Conservation (phyloP, 306 rosid species). For the Quercus engelmannii region DNA sequence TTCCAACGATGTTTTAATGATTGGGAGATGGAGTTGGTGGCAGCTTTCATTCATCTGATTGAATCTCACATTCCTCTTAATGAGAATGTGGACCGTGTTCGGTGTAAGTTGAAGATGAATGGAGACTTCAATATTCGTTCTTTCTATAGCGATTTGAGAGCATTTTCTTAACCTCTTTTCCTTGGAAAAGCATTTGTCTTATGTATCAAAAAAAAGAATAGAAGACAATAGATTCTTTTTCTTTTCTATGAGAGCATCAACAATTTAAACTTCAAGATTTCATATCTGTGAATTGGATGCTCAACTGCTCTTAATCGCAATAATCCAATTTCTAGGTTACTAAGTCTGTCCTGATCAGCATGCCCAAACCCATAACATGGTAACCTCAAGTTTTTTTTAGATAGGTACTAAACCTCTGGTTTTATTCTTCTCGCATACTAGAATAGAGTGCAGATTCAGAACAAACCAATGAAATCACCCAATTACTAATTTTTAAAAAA, state of each 20-base stretch:
- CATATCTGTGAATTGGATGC: neutral
- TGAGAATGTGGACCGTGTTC: too few relatives aligned
- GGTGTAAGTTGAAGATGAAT: too few relatives aligned
- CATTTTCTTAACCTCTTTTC: too few relatives aligned
- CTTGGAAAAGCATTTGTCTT: too few relatives aligned
- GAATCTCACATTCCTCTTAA: too few relatives aligned
- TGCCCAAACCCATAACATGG: neutral
- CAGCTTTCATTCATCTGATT: too few relatives aligned
- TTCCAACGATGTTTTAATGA: too few relatives aligned
- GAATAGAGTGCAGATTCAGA: neutral
- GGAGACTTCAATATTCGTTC: too few relatives aligned
- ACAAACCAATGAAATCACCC: neutral
- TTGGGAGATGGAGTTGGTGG: too few relatives aligned
- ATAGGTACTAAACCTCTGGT: neutral
- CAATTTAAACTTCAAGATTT: neutral
- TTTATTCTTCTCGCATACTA: neutral
- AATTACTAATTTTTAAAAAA: neutral
- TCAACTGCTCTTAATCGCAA: neutral
- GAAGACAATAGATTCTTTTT: neutral
- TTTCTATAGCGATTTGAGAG: too few relatives aligned
- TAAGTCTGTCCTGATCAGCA: neutral
- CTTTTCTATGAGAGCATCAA: neutral
- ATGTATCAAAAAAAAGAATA: neutral
- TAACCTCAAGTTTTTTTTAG: neutral
- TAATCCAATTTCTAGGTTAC: neutral